phyloP scores from a whole-genome alignment of 164 flowering plant species.

The Berberis thunbergii region DNA sequence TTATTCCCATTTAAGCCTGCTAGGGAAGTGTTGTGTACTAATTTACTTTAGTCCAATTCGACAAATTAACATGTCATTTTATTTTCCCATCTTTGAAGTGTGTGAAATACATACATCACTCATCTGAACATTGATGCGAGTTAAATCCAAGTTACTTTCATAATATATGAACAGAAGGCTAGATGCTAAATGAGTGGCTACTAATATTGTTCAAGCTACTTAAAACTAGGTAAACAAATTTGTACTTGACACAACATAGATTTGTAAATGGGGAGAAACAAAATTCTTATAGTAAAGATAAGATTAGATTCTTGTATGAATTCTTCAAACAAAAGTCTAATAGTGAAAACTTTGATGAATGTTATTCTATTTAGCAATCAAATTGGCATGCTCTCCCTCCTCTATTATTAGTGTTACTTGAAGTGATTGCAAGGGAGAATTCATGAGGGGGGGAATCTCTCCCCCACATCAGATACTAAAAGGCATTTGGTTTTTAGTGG shows the following conservation, averaged over 20 bases:
- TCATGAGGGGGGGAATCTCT: neutral
- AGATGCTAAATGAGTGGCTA: no score
- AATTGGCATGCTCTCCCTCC: neutral
- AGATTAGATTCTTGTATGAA: neutral
- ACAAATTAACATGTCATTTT: no score
- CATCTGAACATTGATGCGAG: no score
- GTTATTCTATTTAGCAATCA: neutral
- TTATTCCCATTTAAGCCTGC: no score
- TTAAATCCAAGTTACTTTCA: no score
- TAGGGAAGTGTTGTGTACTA: no score
- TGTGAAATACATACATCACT: no score
- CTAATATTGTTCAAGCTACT: no score
- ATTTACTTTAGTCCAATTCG: no score
- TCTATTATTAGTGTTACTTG: constrained; percentile 3
- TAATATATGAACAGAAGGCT: no score
- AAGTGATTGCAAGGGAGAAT: constrained; percentile 3
- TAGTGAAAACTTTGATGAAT: neutral
- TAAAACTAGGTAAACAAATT: neutral
- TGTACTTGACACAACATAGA: neutral
- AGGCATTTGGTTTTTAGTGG: constrained; percentile 18
- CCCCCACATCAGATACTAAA: constrained; percentile 25
- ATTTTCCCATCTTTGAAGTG: no score
- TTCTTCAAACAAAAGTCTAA: neutral
- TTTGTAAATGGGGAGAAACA: neutral
- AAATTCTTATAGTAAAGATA: neutral